phyloP scores from a whole-genome alignment of 441 rosid genomes.

The Brassica balearica region DNA sequence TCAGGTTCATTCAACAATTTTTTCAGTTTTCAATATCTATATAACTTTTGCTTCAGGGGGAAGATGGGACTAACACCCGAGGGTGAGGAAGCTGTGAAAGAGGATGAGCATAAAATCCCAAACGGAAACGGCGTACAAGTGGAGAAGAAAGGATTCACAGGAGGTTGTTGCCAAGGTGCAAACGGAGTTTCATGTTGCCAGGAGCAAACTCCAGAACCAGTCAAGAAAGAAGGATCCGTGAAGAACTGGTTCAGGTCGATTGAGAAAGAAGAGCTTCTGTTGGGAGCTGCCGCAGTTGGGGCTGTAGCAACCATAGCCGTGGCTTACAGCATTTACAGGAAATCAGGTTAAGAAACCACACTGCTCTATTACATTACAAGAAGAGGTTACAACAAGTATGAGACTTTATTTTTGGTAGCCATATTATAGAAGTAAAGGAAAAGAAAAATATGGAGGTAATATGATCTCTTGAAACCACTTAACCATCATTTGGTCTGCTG shows the following conservation, averaged over 20 bases:
- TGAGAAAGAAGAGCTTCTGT: conserved; percentile 42
- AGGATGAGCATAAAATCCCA: conserved; percentile 48
- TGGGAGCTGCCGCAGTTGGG: conserved; percentile 41
- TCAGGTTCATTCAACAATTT: too few species aligned
- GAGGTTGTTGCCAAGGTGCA: conserved; percentile 48
- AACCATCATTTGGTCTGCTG: conserved; percentile 24
- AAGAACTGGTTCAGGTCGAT: conserved; percentile 40
- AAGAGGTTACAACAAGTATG: conserved; percentile 3
- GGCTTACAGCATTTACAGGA: conserved; percentile 47
- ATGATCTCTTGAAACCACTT: conserved; percentile 9
- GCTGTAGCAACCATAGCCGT: conserved; percentile 46
- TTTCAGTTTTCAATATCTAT: conserved; percentile 2
- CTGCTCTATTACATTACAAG: conserved; percentile 13
- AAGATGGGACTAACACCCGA: conserved; percentile 59
- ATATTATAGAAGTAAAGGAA: conserved; percentile 32
- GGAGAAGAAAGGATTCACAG: conserved; percentile 41
- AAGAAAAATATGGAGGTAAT: conserved; percentile 17
- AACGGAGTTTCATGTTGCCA: conserved; percentile 47
- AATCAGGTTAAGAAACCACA: conserved; percentile 41
- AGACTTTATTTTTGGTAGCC: conserved; percentile 23
- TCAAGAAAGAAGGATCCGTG: conserved; percentile 26
- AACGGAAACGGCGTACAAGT: conserved; percentile 52
- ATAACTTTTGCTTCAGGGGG: conserved; percentile 64
- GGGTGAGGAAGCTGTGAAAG: conserved; percentile 47
- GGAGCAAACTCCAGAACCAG: conserved; percentile 35